Evolutionary conservation across 2,329 filamentous ascomycete species (phyloP), one percentile per base, ranked within the genome.

Genomic region (Harringtonia lauricola): DNA sequence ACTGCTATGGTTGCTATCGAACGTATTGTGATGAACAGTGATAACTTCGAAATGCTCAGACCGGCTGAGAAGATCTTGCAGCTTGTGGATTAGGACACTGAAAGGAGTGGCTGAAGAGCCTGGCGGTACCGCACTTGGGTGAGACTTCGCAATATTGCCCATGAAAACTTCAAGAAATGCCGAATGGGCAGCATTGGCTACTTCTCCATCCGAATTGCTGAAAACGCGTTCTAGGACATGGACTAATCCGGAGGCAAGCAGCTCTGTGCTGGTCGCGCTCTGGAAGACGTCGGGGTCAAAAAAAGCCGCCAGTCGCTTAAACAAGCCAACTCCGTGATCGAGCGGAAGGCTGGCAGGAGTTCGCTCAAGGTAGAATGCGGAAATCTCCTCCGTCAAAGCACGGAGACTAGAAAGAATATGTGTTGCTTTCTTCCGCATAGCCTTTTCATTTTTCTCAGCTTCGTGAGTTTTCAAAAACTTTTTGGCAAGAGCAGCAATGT

Each of bases 21-120:
- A 85, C 6, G 86, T 82, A 54, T 94, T 94, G 49, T 94, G 85
- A 59, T 94, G 87, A 44, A 96, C 89, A 8, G 92, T 98, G 49
- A 95, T 78, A 36, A 98, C 90, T 59, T 98, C 92, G 55, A 96
- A 98, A 67, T 96, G 89, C 67, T 98, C 92, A 29, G 90, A 94
- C 53, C 92, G 81, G 68, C 92, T 98, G 45, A 98, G 75, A 46
- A 98, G 69, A 64, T 98, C 92, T 63, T 98, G 92, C 28, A 98
- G 71, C 62, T 98, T 98, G 60, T 89, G 84, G 34, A 95, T 81
- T 60, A 98, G 72, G 42, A 94, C 77, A 56, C 88, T 92, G 61
- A 96, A 95, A 1, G 88, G 82, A 0, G 90, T 95, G 0, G 79
- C 73, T 3, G 86, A 80, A 12, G 82, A 84, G 44, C 83, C 77